These are phyloP conservation scores for Austroboletus novae-zelandiae DNA, from an alignment of 1,284 basidiomycete genomes.

Conservation along the genomic window DNA sequence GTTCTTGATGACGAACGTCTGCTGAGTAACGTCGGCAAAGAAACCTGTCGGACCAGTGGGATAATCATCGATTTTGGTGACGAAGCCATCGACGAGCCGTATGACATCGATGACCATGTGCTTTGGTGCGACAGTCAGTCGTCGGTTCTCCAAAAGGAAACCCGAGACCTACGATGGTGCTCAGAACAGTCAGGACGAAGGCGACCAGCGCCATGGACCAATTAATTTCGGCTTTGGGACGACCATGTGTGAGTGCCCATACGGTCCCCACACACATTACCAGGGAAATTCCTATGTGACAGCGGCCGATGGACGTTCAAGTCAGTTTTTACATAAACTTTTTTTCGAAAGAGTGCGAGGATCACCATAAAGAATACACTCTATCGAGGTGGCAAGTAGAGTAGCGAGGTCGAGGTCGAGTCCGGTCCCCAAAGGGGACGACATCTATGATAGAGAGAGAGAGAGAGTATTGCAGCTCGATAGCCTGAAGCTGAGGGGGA, in stretches of 20 bases:
- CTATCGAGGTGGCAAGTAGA: constrained; percentile 21
- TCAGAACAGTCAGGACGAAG: constrained; percentile 13
- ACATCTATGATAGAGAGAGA: no score
- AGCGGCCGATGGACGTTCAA: background rate
- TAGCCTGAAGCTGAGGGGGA: no score
- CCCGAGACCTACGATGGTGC: constrained; percentile 14
- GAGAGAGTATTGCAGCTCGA: no score
- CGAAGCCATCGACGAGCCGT: constrained; percentile 22
- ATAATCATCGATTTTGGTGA: constrained; percentile 7
- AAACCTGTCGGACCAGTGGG: constrained; percentile 17
- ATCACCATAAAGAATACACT: constrained; percentile 26
- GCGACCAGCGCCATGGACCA: constrained; percentile 21
- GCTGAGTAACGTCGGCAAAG: constrained; percentile 21
- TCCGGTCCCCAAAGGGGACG: no score
- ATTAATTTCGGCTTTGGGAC: constrained; percentile 15
- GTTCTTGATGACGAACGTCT: constrained; percentile 23
- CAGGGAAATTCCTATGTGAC: constrained; percentile 21
- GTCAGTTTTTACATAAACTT: no score
- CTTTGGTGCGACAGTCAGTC: constrained; percentile 12
- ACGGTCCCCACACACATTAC: constrained; percentile 23
- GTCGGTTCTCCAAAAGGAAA: background rate
- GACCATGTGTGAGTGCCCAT: constrained; percentile 18
- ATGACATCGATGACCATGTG: constrained; percentile 21
- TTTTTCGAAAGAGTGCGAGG: background rate
- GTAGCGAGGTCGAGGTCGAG: constrained; percentile 11